These are phyloP conservation scores for Zymoseptoria pseudotritici DNA, from an alignment of 2,329 filamentous ascomycete genomes.

Conservation along the genomic window DNA sequence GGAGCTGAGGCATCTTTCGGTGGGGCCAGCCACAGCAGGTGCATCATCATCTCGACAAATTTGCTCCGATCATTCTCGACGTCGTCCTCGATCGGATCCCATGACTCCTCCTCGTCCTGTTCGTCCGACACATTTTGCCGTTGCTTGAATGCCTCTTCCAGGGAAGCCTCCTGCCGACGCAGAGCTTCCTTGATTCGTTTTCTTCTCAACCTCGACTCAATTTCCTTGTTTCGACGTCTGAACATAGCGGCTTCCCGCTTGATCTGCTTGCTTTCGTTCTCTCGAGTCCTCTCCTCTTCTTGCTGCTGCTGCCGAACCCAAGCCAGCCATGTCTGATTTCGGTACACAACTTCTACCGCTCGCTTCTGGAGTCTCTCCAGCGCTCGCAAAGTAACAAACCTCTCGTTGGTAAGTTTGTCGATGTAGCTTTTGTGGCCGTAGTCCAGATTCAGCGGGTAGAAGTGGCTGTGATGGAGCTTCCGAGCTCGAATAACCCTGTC, in stretches of 20 bases:
- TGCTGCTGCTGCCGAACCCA: constrained; percentile 42
- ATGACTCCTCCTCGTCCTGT: constrained; percentile 34
- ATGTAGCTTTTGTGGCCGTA: constrained; percentile 40
- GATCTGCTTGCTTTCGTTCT: constrained; percentile 44
- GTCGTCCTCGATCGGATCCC: constrained; percentile 45
- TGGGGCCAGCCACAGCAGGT: constrained; percentile 46
- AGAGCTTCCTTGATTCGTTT: constrained; percentile 36
- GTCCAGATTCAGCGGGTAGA: constrained; percentile 37
- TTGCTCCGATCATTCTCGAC: constrained; percentile 38
- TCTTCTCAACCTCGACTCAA: constrained; percentile 35
- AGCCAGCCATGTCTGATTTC: constrained; percentile 43
- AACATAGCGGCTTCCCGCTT: constrained; percentile 44
- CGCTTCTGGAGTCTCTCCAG: constrained; percentile 39
- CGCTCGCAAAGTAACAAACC: constrained; percentile 32
- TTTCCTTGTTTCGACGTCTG: constrained; percentile 40
- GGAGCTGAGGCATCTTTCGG: constrained; percentile 51
- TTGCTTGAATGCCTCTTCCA: constrained; percentile 39
- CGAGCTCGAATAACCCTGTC: constrained; percentile 38
- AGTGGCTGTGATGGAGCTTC: constrained; percentile 37
- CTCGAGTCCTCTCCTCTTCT: constrained; percentile 38
- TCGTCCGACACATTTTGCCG: constrained; percentile 27
- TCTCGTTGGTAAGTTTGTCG: constrained; percentile 32
- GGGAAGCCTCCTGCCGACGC: constrained; percentile 38
- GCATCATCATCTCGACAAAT: constrained; percentile 40
- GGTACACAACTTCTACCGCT: constrained; percentile 38